Percentiles rank a stretch among this genome's conserved stretches.
These are phyloP conservation scores for Ophiosphaerella herpotricha DNA, from an alignment of 2,329 filamentous ascomycete genomes.

Conservation along the genomic window DNA sequence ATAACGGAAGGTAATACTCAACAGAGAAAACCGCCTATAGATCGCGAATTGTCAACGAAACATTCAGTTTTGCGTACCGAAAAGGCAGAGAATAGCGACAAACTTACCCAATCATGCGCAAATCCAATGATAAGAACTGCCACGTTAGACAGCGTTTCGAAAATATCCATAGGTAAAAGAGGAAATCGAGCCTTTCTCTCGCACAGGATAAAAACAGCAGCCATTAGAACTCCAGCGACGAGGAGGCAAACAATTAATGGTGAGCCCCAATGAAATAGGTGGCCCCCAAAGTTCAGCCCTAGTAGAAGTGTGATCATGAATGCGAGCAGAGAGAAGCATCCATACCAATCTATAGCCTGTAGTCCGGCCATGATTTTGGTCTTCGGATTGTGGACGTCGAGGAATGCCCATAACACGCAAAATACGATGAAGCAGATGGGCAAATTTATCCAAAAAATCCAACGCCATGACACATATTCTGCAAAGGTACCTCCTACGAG, in stretches of 20 bases:
- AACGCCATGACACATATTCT: conserved; percentile 44
- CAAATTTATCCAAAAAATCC: conserved; percentile 40
- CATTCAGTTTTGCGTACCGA: no score
- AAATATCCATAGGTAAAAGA: conserved; percentile 66
- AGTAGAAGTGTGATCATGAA: conserved; percentile 55
- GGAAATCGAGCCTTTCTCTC: conserved; percentile 64
- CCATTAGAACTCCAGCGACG: conserved; percentile 51
- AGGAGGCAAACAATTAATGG: conserved; percentile 58
- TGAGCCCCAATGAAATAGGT: conserved; percentile 54
- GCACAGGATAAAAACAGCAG: conserved; percentile 61
- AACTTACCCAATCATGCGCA: no score
- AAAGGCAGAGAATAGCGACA: no score
- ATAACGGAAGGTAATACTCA: conserved; percentile 71
- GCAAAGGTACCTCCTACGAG: conserved; percentile 49
- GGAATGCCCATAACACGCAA: conserved; percentile 51
- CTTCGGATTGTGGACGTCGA: conserved; percentile 58
- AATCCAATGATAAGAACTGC: conserved; percentile 45
- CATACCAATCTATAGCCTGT: conserved; percentile 56
- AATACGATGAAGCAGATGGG: conserved; percentile 49
- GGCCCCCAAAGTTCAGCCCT: conserved; percentile 56
- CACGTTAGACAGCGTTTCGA: conserved; percentile 57
- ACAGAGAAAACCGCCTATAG: conserved; percentile 62
- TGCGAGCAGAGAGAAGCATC: conserved; percentile 51
- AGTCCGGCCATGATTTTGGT: conserved; percentile 51
- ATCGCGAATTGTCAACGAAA: conserved; percentile 26